phyloP scores from a whole-genome alignment of 2,329 filamentous ascomycete genomes.

The Alternaria sp. region DNA sequence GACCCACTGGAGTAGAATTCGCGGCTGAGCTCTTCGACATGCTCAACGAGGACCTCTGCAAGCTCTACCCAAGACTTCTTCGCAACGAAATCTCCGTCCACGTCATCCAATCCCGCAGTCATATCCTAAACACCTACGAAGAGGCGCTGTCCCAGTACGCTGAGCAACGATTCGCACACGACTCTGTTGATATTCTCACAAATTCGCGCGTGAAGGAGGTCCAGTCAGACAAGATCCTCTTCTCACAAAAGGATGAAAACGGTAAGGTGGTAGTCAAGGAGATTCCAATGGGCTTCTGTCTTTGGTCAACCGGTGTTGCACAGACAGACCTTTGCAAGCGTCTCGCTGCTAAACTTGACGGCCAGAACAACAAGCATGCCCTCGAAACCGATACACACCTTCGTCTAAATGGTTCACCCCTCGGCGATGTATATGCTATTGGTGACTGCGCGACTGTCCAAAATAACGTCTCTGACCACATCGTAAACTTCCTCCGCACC shows the following conservation, averaged over 20 bases:
- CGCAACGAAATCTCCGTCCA: constrained; percentile 98
- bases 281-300: constrained; percentile 91
- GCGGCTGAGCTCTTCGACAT: constrained; percentile 96
- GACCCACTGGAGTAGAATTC: constrained; percentile 96
- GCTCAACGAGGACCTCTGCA: constrained; percentile 88
- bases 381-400: constrained; percentile 95
- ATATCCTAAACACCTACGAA: constrained; percentile 98
- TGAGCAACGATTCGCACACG: constrained; percentile 88
- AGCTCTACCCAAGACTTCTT: constrained; percentile 81
- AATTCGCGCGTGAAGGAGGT: constrained; percentile 95
- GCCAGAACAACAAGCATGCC: constrained; percentile 88
- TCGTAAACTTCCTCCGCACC: constrained; percentile 87
- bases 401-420: constrained; percentile 83
- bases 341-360: constrained; percentile 77
- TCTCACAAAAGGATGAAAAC: constrained; percentile 80
- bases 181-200: constrained; percentile 89
- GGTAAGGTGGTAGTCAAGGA: constrained; percentile 86
- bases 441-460: constrained; percentile 97
- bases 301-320: constrained; percentile 96
- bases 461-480: constrained; percentile 93
- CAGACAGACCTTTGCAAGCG: constrained; percentile 83
- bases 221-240: constrained; percentile 81
- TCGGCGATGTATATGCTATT: constrained; percentile 96
- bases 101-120: constrained; percentile 90
- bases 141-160: constrained; percentile 93